Evolutionary conservation across 805 yeast genomes (phyloP).

Genomic region (Saturnispora gosingensis): DNA sequence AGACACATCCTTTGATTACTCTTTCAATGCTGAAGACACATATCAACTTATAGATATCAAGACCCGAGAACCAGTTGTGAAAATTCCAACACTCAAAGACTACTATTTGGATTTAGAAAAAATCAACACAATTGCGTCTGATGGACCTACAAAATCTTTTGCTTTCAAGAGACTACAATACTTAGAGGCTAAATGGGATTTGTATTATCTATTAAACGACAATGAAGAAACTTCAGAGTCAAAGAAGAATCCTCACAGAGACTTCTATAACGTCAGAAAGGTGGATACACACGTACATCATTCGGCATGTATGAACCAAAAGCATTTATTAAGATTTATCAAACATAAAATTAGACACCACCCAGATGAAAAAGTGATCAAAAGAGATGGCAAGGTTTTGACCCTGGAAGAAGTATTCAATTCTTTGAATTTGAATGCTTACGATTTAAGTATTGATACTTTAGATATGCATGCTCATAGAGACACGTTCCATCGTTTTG

Average conservation of each 20-base stretch:
- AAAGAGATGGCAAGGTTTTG: constrained; percentile 83
- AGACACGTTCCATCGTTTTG: constrained; percentile 96
- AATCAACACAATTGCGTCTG: constrained; percentile 67
- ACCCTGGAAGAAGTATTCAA: constrained; percentile 86
- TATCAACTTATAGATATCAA: constrained; percentile 36
- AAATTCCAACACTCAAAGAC: constrained; percentile 78
- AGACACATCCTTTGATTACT: constrained; percentile 33
- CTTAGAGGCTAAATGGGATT: constrained; percentile 93
- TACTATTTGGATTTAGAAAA: constrained; percentile 77
- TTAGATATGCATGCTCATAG: constrained; percentile 99
- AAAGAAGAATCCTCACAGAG: constrained; percentile 92
- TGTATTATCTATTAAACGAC: constrained; percentile 80
- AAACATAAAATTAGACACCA: constrained; percentile 84
- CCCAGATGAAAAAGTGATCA: constrained; percentile 85
- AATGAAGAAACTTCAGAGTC: constrained; percentile 87
- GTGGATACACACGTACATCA: constrained; percentile 99
- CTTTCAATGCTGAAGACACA: constrained; percentile 54
- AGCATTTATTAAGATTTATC: constrained; percentile 87
- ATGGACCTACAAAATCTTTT: constrained; percentile 95
- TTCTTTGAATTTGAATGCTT: constrained; percentile 84
- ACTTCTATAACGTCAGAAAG: constrained; percentile 91
- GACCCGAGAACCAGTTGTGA: constrained; percentile 32
- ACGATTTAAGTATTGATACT: constrained; percentile 92
- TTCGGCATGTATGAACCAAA: constrained; percentile 98
- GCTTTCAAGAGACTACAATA: constrained; percentile 91